phyloP scores from a whole-genome alignment of 768 basidiomycete species.

The Xanthoconium purpureum region DNA sequence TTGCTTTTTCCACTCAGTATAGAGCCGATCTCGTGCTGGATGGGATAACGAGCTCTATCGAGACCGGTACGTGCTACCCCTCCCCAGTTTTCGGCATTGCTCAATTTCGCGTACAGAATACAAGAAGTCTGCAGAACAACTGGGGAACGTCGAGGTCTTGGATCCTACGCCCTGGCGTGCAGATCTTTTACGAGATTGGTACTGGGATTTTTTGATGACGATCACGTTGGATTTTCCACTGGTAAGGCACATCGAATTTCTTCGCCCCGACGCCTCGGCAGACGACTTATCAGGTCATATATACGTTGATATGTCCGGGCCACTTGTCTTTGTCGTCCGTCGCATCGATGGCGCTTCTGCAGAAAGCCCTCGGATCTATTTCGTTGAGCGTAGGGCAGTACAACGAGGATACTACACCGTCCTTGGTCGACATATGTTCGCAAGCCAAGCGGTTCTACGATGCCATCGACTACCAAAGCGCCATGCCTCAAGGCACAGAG shows the following conservation, averaged over 20 bases:
- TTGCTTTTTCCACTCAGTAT: conserved; percentile 38
- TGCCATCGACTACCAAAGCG: conserved; percentile 18
- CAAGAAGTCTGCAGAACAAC: conserved; percentile 23
- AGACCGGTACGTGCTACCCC: conserved; percentile 24
- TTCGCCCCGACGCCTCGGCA: not conserved
- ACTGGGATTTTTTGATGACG: conserved; percentile 35
- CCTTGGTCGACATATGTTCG: conserved; percentile 12
- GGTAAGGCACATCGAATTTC: conserved; percentile 20
- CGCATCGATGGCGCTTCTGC: conserved; percentile 34
- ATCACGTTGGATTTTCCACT: conserved; percentile 34
- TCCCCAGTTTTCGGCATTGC: not conserved
- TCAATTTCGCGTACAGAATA: conserved; percentile 34
- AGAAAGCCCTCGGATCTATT: conserved; percentile 28
- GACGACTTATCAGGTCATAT: conserved; percentile 19
- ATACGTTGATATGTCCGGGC: conserved; percentile 21
- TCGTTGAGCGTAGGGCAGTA: conserved; percentile 16
- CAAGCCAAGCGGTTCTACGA: conserved; percentile 21
- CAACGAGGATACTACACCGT: not conserved
- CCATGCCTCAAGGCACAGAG: conserved; percentile 17
- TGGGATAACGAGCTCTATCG: conserved; percentile 31
- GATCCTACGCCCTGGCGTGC: conserved; percentile 24
- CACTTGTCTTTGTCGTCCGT: conserved; percentile 30
- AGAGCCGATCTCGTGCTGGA: conserved; percentile 38
- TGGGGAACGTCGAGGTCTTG: conserved; percentile 32
- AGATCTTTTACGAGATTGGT: conserved; percentile 27